Percentiles rank a stretch among this genome's conserved stretches.
Conservation (phyloP, 2,329 filamentous ascomycete species). For the Leptographium procerum region DNA sequence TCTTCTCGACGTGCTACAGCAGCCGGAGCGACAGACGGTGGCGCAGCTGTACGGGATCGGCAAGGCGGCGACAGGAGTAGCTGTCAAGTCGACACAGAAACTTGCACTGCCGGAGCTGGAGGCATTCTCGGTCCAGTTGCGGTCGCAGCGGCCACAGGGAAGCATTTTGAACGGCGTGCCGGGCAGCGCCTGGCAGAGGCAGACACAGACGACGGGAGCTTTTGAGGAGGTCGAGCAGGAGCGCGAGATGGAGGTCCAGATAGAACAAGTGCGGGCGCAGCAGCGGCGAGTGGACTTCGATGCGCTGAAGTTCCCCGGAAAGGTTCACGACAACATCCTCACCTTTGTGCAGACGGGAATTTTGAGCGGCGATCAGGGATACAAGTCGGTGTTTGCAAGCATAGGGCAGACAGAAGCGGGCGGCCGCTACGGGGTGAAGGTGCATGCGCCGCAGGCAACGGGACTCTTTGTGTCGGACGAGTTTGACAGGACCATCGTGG, state of each 20-base stretch:
- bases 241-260: slow-evolving; percentile 46
- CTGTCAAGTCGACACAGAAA: slow-evolving; percentile 13
- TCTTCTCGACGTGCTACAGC: slow-evolving; percentile 33
- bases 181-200: neutral
- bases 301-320: slow-evolving; percentile 2
- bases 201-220: slow-evolving; percentile 20
- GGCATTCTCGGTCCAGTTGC: slow-evolving; percentile 19
- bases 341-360: slow-evolving; percentile 6
- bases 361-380: neutral
- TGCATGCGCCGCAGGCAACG: slow-evolving; percentile 4
- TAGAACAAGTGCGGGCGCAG: slow-evolving; percentile 37
- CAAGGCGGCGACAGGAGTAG: neutral
- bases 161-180: neutral
- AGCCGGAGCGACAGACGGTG: slow-evolving; percentile 45
- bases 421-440: neutral
- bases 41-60: slow-evolving; percentile 41
- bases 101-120: slow-evolving; percentile 14
- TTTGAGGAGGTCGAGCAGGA: slow-evolving; percentile 51
- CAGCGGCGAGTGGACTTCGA: neutral
- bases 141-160: slow-evolving; percentile 8
- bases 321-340: neutral
- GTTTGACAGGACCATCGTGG: slow-evolving; percentile 34
- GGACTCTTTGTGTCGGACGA: slow-evolving; percentile 30
- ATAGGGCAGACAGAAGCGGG: slow-evolving; percentile 5
- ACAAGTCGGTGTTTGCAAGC: neutral